phyloP scores from a whole-genome alignment of 148 eudicot species.

The Fagopyrum homotropicum region DNA sequence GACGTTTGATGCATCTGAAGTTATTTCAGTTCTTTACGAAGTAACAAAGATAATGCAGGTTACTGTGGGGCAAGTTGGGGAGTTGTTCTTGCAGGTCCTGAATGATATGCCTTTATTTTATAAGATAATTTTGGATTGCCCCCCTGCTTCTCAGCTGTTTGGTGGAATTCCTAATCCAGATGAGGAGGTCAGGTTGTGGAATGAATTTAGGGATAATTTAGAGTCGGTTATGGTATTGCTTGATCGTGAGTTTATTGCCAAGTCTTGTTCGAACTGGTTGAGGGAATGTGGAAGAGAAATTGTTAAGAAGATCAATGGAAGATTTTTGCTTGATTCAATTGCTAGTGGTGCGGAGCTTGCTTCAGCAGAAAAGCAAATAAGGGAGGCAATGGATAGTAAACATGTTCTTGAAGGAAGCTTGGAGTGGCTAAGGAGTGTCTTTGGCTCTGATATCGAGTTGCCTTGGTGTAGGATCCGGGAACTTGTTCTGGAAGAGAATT shows the following conservation, averaged over 20 bases:
- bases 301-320: conserved; percentile 58
- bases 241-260: conserved; percentile 61
- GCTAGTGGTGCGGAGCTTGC: conserved; percentile 70
- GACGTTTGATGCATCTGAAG: conserved; percentile 38
- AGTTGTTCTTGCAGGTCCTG: conserved; percentile 82
- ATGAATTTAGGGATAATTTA: conserved; percentile 65
- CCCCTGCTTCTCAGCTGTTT: conserved; percentile 93
- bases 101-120: conserved; percentile 90
- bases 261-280: conserved; percentile 76
- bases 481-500: conserved; percentile 82
- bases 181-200: conserved; percentile 88
- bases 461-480: conserved; percentile 96
- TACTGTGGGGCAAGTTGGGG: conserved; percentile 80
- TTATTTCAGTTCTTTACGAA: conserved; percentile 63
- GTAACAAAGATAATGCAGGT: conserved; percentile 85
- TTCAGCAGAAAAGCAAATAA: conserved; percentile 70
- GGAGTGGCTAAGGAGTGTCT: conserved; percentile 87
- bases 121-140: conserved; percentile 69
- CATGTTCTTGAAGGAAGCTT: conserved; percentile 86
- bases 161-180: conserved; percentile 89
- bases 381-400: conserved; percentile 89
- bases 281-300: conserved; percentile 84
- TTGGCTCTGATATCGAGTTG: conserved; percentile 93
- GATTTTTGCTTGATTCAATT: conserved; percentile 70
- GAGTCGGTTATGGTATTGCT: conserved; percentile 64